Percentiles rank a stretch among this genome's conserved stretches.
These are phyloP conservation scores for Chaetomidium leptoderma DNA, from an alignment of 495 filamentous ascomycete species.

Conservation along the genomic window DNA sequence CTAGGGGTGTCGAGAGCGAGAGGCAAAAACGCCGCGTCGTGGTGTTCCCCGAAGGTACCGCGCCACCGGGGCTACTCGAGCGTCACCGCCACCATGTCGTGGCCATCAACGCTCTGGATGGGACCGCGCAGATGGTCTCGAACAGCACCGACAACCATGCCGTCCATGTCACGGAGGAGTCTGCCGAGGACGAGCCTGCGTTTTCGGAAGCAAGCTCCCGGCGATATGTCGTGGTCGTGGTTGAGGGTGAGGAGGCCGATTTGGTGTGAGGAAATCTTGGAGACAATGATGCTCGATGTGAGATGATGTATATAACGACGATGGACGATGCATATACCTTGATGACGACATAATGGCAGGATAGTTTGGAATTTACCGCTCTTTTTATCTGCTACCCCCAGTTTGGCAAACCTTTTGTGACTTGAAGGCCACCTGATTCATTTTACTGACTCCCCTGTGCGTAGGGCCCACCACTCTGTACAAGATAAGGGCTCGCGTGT, in stretches of 20 bases:
- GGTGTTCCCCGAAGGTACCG: constrained; percentile 30
- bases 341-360: constrained; percentile 1
- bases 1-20: constrained; percentile 1
- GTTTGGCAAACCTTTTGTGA: no score
- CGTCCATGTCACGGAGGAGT: constrained; percentile 28
- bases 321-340: constrained; percentile 11
- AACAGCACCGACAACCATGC: constrained; percentile 21
- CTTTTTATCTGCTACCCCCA: not conserved
- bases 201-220: constrained; percentile 15
- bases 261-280: not conserved
- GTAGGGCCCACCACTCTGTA: no score
- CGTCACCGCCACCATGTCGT: constrained; percentile 29
- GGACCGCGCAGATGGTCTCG: constrained; percentile 22
- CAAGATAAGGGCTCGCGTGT: no score
- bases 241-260: constrained; percentile 13
- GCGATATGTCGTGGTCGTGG: constrained; percentile 32
- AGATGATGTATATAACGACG: constrained; percentile 5
- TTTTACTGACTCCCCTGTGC: no score
- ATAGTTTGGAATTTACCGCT: not conserved
- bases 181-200: constrained; percentile 11
- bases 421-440: no score
- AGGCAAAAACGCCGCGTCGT: constrained; percentile 27
- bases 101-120: constrained; percentile 29
- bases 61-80: constrained; percentile 25
- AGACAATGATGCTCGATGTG: not conserved